Conservation (phyloP, 257 asterid genomes). For the Solanum pimpinellifolium region DNA sequence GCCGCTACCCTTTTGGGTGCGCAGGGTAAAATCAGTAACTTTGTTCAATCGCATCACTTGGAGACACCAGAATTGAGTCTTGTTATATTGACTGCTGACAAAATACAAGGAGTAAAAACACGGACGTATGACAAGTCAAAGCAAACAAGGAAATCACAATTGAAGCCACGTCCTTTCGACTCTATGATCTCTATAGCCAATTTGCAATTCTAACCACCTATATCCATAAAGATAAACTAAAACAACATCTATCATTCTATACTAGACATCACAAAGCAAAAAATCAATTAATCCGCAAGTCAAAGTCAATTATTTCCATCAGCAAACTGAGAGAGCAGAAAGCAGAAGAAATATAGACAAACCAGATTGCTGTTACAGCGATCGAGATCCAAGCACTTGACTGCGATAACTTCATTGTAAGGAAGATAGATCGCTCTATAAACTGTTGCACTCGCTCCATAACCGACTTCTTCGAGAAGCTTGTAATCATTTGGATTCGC, state of each 20-base stretch:
- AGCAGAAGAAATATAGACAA: constrained; percentile 4
- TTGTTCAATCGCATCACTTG: not conserved
- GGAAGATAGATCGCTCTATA: constrained; percentile 87
- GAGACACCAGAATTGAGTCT: not conserved
- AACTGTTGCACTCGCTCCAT: constrained; percentile 94
- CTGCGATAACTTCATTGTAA: constrained; percentile 73
- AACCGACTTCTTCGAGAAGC: constrained; percentile 86
- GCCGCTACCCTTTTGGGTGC: too few relatives aligned
- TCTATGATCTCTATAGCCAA: not conserved
- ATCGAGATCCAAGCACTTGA: constrained; percentile 99
- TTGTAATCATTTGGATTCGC: constrained; percentile 63
- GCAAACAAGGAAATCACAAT: not conserved
- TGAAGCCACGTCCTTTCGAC: not conserved
- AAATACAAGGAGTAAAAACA: not conserved
- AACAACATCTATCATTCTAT: not conserved
- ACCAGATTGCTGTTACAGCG: constrained; percentile 98
- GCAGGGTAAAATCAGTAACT: not conserved
- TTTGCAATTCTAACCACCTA: not conserved
- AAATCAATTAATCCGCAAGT: not conserved
- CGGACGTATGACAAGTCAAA: not conserved
- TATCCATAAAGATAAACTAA: not conserved
- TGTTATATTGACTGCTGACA: not conserved
- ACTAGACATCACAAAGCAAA: not conserved
- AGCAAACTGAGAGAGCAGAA: not conserved
- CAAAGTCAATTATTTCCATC: not conserved